A percentile compares a stretch with the other conserved stretches of the same genome.
phyloP scores from a whole-genome alignment of 129 eudicot genomes.

The Apium graveolens region DNA sequence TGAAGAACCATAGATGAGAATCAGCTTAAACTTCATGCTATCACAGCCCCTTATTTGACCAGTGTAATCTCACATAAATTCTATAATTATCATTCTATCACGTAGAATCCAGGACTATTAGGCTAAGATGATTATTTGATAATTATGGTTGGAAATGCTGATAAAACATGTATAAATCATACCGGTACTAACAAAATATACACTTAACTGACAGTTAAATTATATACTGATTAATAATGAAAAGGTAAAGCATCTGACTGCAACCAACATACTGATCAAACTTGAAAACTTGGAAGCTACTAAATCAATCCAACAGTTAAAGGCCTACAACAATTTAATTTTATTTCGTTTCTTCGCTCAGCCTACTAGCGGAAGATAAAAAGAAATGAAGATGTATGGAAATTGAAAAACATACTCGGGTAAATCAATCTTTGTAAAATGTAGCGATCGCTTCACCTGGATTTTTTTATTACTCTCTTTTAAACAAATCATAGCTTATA shows the following conservation, averaged over 20 bases:
- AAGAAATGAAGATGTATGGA: not conserved
- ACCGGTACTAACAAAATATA: not conserved
- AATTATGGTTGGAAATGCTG: not conserved
- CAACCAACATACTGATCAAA: constrained; percentile 2
- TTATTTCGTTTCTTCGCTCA: too few species aligned
- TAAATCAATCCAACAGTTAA: constrained; percentile 20
- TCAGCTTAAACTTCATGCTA: too few species aligned
- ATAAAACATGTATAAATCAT: not conserved
- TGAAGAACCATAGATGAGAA: too few species aligned
- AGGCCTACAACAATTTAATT: constrained; percentile 21
- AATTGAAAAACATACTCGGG: not conserved
- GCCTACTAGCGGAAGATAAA: not conserved
- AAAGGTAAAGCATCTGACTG: not conserved
- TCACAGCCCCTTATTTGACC: not conserved
- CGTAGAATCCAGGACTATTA: not conserved
- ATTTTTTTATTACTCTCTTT: not conserved
- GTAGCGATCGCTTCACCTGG: not conserved
- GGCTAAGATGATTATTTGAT: not conserved
- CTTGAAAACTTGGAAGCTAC: not conserved
- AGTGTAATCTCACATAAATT: not conserved
- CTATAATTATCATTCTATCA: not conserved
- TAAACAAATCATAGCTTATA: too few species aligned
- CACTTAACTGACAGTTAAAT: not conserved
- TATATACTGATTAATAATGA: not conserved
- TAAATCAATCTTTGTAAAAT: not conserved